Evolutionary conservation across 108 stramenopile species (phyloP).

Genomic region (Phaeodactylum tricornutum): DNA sequence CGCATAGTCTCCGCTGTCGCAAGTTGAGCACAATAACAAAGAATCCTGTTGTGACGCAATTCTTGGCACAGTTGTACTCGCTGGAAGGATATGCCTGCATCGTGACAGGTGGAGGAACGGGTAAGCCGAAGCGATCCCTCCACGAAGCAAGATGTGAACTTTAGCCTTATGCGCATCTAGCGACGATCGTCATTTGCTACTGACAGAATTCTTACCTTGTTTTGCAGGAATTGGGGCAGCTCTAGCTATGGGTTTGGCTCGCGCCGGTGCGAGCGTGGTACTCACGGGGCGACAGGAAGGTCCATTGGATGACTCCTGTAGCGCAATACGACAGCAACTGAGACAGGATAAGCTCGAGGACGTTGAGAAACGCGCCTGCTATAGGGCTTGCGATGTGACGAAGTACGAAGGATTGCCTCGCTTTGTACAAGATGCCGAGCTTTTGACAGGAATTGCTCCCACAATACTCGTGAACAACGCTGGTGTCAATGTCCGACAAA

Average conservation of each 20-base stretch:
- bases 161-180: too few relatives aligned
- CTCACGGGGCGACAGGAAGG: not conserved
- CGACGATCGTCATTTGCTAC: too few relatives aligned
- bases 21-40: too few relatives aligned
- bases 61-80: too few relatives aligned
- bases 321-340: not conserved
- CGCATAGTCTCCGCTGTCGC: too few relatives aligned
- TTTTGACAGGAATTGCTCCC: slow-evolving; percentile 11
- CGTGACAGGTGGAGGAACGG: too few relatives aligned
- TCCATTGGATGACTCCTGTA: not conserved
- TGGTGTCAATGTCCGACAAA: slow-evolving; percentile 64
- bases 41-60: too few relatives aligned
- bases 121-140: too few relatives aligned
- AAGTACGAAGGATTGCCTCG: slow-evolving; percentile 19
- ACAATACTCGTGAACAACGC: slow-evolving; percentile 52
- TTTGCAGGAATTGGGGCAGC: slow-evolving; percentile 3
- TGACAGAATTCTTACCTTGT: too few relatives aligned
- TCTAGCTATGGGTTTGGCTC: not conserved
- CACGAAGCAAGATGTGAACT: too few relatives aligned
- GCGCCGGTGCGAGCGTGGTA: not conserved
- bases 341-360: not conserved
- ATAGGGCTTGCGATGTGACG: slow-evolving; percentile 6
- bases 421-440: slow-evolving; percentile 9
- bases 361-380: not conserved
- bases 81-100: too few relatives aligned